Conservation (phyloP, 2,329 filamentous ascomycete species). For the Fusarium sp. region DNA sequence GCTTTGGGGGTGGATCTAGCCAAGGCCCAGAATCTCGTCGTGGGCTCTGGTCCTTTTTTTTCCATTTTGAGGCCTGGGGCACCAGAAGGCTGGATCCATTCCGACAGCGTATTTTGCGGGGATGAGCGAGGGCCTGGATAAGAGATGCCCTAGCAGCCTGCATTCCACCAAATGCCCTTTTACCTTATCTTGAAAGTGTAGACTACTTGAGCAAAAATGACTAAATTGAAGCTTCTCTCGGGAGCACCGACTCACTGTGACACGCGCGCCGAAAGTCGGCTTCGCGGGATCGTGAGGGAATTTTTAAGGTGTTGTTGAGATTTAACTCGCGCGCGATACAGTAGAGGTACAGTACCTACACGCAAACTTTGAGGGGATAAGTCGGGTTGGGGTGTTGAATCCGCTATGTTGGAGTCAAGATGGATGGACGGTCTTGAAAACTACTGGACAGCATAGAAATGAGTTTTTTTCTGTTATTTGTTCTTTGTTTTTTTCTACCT, state of each 20-base stretch:
- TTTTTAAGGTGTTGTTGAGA: slow-evolving; percentile 25
- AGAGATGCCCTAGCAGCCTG: slow-evolving; percentile 10
- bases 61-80: slow-evolving; percentile 11
- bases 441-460: slow-evolving; percentile 17
- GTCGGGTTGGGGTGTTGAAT: slow-evolving; percentile 34
- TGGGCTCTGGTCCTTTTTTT: slow-evolving; percentile 5
- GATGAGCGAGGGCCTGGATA: slow-evolving; percentile 28
- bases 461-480: slow-evolving; percentile 6
- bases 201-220: neutral
- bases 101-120: slow-evolving; percentile 28
- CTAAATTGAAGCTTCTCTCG: slow-evolving; percentile 6
- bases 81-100: slow-evolving; percentile 20
- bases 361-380: neutral
- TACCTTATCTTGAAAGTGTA: neutral
- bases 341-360: too few species aligned
- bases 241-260: slow-evolving; percentile 10
- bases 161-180: slow-evolving; percentile 4
- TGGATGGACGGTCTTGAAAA: slow-evolving; percentile 30
- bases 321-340: slow-evolving; percentile 12
- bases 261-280: slow-evolving; percentile 7
- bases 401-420: slow-evolving; percentile 33
- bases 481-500: neutral
- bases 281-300: slow-evolving; percentile 24
- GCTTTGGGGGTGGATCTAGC: slow-evolving; percentile 7
- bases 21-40: slow-evolving; percentile 14